Evolutionary conservation across 495 filamentous ascomycete genomes (phyloP).

Genomic region (Xylaria grammica): DNA sequence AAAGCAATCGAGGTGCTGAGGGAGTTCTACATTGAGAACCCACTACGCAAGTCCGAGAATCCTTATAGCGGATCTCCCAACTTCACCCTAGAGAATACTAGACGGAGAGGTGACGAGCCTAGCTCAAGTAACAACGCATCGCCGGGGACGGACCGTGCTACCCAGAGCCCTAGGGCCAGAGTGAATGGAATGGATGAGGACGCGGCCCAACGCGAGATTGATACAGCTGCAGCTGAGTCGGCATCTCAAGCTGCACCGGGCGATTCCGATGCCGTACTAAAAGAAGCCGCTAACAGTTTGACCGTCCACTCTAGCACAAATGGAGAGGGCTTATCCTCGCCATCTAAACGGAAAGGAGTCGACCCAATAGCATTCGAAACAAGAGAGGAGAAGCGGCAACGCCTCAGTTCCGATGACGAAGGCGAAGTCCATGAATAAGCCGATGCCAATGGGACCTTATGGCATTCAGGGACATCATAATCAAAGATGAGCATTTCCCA

Average conservation of each 20-base stretch:
- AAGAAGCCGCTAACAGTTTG: conserved; percentile 53
- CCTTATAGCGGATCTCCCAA: conserved; percentile 49
- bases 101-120: conserved; percentile 49
- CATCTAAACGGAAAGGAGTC: conserved; percentile 39
- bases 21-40: conserved; percentile 76
- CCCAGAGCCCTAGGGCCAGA: conserved; percentile 44
- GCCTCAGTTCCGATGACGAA: conserved; percentile 37
- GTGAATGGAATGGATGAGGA: conserved; percentile 39
- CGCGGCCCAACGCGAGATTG: conserved; percentile 37
- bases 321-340: conserved; percentile 35
- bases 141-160: conserved; percentile 43
- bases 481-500: background rate
- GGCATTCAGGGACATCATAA: background rate
- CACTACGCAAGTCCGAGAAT: conserved; percentile 52
- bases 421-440: conserved; percentile 38
- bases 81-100: conserved; percentile 53
- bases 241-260: conserved; percentile 41
- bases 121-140: conserved; percentile 41
- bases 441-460: background rate
- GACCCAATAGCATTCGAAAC: conserved; percentile 34
- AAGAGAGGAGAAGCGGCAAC: conserved; percentile 34
- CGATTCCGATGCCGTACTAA: conserved; percentile 52
- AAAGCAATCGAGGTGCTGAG: conserved; percentile 72
- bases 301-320: conserved; percentile 42
- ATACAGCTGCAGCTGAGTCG: conserved; percentile 37